phyloP scores from a whole-genome alignment of 108 stramenopile genomes.

The Discostella pseudostelligera region DNA sequence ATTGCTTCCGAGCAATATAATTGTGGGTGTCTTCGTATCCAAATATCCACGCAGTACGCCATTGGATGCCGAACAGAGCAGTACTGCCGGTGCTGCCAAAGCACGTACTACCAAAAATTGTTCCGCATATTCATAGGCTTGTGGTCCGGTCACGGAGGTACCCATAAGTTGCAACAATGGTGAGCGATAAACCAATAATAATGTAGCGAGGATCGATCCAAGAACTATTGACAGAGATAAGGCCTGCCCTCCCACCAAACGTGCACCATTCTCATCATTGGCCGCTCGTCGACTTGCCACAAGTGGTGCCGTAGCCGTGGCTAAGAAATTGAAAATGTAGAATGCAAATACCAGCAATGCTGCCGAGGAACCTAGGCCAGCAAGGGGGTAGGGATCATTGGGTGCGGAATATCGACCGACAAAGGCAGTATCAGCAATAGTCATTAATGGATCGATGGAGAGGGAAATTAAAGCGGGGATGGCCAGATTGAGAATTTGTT shows the following conservation, averaged over 20 bases:
- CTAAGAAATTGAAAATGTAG: constrained; percentile 82
- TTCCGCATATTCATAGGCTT: constrained; percentile 61
- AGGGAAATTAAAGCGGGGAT: constrained; percentile 72
- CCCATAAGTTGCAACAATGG: constrained; percentile 77
- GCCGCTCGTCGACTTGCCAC: constrained; percentile 60
- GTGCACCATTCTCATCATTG: constrained; percentile 54
- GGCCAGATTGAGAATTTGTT: constrained; percentile 64
- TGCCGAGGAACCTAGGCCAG: constrained; percentile 80
- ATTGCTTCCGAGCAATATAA: constrained; percentile 69
- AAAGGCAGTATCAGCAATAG: constrained; percentile 83
- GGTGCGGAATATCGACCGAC: constrained; percentile 65
- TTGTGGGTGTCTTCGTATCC: constrained; percentile 78
- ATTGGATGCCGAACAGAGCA: constrained; percentile 76
- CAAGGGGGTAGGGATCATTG: constrained; percentile 58
- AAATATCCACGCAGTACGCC: constrained; percentile 84
- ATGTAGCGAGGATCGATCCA: constrained; percentile 46
- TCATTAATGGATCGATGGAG: constrained; percentile 83
- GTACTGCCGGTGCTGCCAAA: constrained; percentile 77
- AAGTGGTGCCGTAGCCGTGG: constrained; percentile 82
- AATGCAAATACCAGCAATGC: constrained; percentile 79
- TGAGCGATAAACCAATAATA: constrained; percentile 39
- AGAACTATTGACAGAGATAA: constrained; percentile 62
- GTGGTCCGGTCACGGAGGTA: constrained; percentile 57
- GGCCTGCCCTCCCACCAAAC: constrained; percentile 76
- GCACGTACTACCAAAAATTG: constrained; percentile 68